Evolutionary conservation across 2,329 filamentous ascomycete genomes (phyloP).

Genomic region (Fusarium virguliforme): DNA sequence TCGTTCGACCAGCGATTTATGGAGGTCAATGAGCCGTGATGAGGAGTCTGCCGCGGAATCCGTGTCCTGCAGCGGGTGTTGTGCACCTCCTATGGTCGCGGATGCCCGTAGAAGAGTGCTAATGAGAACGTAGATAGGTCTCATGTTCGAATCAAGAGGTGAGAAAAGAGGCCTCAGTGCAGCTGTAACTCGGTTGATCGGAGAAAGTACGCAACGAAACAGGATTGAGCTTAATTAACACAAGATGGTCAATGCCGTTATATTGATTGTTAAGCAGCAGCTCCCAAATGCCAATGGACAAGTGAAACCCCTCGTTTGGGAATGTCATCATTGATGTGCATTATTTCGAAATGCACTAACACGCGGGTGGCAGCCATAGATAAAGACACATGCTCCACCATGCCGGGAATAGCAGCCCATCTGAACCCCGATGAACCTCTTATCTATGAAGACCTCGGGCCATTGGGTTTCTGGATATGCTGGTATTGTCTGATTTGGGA

Average conservation of each 20-base stretch:
- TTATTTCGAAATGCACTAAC: conserved; percentile 42
- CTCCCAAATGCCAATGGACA: conserved; percentile 42
- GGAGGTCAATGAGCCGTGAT: background rate
- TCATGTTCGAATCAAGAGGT: background rate
- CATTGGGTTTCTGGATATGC: background rate
- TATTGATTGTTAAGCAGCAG: conserved; percentile 5
- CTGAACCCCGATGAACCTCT: background rate
- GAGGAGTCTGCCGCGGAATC: background rate
- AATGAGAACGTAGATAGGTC: background rate
- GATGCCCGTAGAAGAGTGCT: background rate
- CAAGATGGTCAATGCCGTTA: background rate
- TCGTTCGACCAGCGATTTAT: conserved; percentile 2
- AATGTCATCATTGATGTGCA: conserved; percentile 14
- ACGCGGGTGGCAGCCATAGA: background rate
- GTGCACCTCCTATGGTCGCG: background rate
- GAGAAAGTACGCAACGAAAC: background rate
- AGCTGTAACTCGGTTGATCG: background rate
- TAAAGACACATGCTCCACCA: conserved; percentile 7
- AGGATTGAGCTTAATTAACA: background rate
- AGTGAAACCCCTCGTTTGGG: background rate
- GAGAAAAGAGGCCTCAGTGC: background rate
- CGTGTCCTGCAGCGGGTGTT: background rate
- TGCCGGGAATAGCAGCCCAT: conserved; percentile 5
- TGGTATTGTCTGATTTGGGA: background rate
- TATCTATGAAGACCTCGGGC: background rate